Percentiles rank a stretch among this genome's conserved stretches.
Conservation (phyloP, 2,329 filamentous ascomycete genomes). For the Talaromyces funiculosus region DNA sequence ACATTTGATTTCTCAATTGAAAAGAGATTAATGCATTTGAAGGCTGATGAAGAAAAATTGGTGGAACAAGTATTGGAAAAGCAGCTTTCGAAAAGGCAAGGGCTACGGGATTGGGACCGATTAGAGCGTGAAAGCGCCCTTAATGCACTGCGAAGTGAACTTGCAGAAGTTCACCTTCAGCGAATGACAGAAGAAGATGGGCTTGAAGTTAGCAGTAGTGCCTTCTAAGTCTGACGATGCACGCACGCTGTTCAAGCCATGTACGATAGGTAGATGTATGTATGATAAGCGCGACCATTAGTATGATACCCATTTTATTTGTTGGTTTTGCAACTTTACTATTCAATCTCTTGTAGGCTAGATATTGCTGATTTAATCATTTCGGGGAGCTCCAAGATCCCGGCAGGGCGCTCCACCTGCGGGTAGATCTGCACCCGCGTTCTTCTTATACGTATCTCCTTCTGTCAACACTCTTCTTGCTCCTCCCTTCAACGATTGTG, state of each 20-base stretch:
- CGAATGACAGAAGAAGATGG: slow-evolving; percentile 42
- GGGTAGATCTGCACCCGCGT: slow-evolving; percentile 2
- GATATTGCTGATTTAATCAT: not conserved
- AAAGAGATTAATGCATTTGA: slow-evolving; percentile 42
- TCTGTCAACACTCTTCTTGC: not conserved
- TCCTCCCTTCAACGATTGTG: not conserved
- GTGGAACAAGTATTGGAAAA: slow-evolving; percentile 41
- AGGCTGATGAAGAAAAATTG: slow-evolving; percentile 41
- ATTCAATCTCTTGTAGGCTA: no score
- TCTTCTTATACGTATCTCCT: not conserved
- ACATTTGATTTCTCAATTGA: slow-evolving; percentile 35
- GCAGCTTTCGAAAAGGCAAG: slow-evolving; percentile 38
- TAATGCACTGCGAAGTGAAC: slow-evolving; percentile 42
- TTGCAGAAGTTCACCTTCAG: slow-evolving; percentile 45
- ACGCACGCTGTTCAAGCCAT: not conserved
- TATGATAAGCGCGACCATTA: not conserved
- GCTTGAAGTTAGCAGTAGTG: slow-evolving; percentile 30
- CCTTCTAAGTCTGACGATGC: slow-evolving; percentile 27
- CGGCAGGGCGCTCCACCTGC: not conserved
- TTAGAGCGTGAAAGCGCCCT: slow-evolving; percentile 44
- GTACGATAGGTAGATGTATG: slow-evolving; percentile 2
- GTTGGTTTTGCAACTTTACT: not conserved
- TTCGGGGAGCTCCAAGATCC: not conserved
- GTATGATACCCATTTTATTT: not conserved
- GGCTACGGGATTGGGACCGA: slow-evolving; percentile 44